Percentiles rank a stretch among this genome's conserved stretches.
Evolutionary conservation across 495 filamentous ascomycete species (phyloP).

Genomic region (Neurospora hispaniola): DNA sequence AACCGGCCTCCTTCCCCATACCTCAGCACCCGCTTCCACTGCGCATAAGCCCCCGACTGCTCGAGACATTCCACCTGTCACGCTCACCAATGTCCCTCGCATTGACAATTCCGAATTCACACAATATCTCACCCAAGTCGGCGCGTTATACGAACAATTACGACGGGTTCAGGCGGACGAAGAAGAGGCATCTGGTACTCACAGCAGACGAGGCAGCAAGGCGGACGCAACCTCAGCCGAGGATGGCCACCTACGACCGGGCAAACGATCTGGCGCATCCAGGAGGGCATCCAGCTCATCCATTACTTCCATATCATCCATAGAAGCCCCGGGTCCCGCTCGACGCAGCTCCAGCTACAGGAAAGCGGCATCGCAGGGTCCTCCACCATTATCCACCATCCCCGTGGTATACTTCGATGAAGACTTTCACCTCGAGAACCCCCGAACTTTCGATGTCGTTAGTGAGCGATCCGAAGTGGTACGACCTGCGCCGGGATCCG

Average conservation of each 20-base stretch:
- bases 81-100: slow-evolving; percentile 78
- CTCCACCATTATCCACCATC: slow-evolving; percentile 84
- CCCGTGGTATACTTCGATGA: slow-evolving; percentile 90
- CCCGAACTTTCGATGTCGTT: slow-evolving; percentile 90
- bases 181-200: slow-evolving; percentile 39
- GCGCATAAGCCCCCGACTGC: slow-evolving; percentile 76
- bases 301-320: slow-evolving; percentile 36
- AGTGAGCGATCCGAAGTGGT: slow-evolving; percentile 93
- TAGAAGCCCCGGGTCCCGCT: slow-evolving; percentile 35
- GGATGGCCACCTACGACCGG: slow-evolving; percentile 32
- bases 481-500: slow-evolving; percentile 47
- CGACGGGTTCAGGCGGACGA: slow-evolving; percentile 63
- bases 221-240: slow-evolving; percentile 41
- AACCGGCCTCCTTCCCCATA: slow-evolving; percentile 71
- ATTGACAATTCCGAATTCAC: slow-evolving; percentile 72
- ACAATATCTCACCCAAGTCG: slow-evolving; percentile 73
- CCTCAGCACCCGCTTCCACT: slow-evolving; percentile 50
- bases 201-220: slow-evolving; percentile 33
- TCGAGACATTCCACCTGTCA: slow-evolving; percentile 88
- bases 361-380: slow-evolving; percentile 46
- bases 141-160: slow-evolving; percentile 71
- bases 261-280: slow-evolving; percentile 28
- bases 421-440: slow-evolving; percentile 92
- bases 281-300: slow-evolving; percentile 38
- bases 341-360: slow-evolving; percentile 43